phyloP scores from a whole-genome alignment of 2,329 filamentous ascomycete species.

The Cercospora sp. region DNA sequence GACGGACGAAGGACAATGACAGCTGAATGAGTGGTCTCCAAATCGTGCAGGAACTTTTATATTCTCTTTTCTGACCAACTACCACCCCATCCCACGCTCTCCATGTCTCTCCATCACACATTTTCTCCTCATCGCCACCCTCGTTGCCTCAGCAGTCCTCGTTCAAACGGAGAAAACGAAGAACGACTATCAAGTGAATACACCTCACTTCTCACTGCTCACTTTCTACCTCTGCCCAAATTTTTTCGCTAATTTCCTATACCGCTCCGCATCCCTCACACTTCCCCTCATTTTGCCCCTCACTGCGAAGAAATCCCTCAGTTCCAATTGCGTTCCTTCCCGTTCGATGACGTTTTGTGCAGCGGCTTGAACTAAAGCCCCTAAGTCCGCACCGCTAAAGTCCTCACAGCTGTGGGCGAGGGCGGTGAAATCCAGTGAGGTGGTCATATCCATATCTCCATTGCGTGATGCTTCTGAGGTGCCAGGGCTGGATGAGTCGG shows the following conservation, averaged over 20 bases:
- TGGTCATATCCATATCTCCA: background rate
- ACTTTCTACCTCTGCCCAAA: conserved; percentile 18
- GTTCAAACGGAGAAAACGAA: background rate
- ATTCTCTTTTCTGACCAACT: background rate
- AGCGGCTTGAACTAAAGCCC: conserved; percentile 59
- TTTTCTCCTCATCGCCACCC: background rate
- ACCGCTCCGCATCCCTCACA: conserved; percentile 60
- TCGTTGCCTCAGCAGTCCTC: background rate
- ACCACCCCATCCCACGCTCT: background rate
- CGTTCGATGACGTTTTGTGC: conserved; percentile 58
- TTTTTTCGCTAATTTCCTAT: conserved; percentile 54
- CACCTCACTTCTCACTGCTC: background rate
- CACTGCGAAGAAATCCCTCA: conserved; percentile 51
- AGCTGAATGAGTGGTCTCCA: background rate
- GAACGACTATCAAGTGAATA: background rate
- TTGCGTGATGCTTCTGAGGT: background rate
- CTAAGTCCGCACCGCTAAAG: conserved; percentile 72
- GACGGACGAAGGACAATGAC: background rate
- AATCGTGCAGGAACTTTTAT: background rate
- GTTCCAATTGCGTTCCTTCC: conserved; percentile 47
- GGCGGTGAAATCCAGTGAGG: conserved; percentile 48
- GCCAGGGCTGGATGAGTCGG: background rate
- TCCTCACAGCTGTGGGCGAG: conserved; percentile 74
- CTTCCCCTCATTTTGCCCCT: conserved; percentile 49
- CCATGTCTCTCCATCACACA: background rate